Percentiles rank a stretch among this genome's conserved stretches.
These are phyloP conservation scores for Cucurbita maxima DNA, from an alignment of 306 rosid species.

Conservation along the genomic window DNA sequence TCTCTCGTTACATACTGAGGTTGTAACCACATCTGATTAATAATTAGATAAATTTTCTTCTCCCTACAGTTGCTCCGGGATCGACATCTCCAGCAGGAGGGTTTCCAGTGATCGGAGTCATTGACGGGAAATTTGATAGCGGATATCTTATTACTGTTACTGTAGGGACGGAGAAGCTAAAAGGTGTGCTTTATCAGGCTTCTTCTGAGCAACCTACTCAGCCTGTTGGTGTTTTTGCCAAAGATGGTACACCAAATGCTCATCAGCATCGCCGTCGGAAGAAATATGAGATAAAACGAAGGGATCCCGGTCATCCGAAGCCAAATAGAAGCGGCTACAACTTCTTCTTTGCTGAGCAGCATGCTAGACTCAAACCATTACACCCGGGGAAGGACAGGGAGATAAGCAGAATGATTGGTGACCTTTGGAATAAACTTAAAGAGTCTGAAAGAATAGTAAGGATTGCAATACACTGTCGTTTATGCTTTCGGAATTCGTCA, in stretches of 20 bases:
- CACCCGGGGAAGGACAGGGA: constrained; percentile 80
- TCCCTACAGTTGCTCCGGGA: constrained; percentile 13
- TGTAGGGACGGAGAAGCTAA: constrained; percentile 57
- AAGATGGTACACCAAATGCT: constrained; percentile 19
- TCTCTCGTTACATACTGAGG: no score
- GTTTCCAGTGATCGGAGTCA: constrained; percentile 47
- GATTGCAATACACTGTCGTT: not conserved
- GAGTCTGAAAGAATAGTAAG: constrained; percentile 56
- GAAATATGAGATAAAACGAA: constrained; percentile 65
- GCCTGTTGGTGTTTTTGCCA: constrained; percentile 8
- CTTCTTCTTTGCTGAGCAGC: constrained; percentile 91
- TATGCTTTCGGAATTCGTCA: not conserved
- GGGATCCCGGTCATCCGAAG: constrained; percentile 89
- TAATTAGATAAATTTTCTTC: not conserved
- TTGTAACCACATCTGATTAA: no score
- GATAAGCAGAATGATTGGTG: constrained; percentile 83
- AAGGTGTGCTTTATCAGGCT: constrained; percentile 66
- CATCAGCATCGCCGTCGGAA: constrained; percentile 71
- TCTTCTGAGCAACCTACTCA: constrained; percentile 18
- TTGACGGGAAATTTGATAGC: constrained; percentile 84
- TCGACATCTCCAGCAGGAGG: constrained; percentile 23
- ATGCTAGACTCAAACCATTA: constrained; percentile 65
- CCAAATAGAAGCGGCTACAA: constrained; percentile 93
- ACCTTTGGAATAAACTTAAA: constrained; percentile 71
- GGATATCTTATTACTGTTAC: constrained; percentile 84